A percentile compares a stretch with the other conserved stretches of the same genome.
Conservation (phyloP, 352 stramenopile genomes). For the Aphanomyces astaci region DNA sequence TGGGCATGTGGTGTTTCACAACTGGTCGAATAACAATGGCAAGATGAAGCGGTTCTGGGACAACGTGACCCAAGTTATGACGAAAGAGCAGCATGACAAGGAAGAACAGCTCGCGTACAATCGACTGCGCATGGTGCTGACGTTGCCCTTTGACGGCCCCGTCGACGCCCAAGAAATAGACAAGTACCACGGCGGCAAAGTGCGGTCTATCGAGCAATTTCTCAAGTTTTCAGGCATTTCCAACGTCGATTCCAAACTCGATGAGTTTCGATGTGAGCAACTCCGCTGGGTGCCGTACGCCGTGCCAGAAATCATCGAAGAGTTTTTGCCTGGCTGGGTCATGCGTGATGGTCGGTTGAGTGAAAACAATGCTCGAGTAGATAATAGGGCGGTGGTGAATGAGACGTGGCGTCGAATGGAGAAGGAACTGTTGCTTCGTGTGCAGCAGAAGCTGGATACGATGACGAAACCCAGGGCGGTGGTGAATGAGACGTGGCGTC, state of each 20-base stretch:
- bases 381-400: not conserved
- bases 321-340: slow-evolving; percentile 28
- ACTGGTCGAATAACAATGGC: slow-evolving; percentile 26
- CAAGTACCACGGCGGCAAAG: slow-evolving; percentile 41
- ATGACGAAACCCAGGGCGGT: not conserved
- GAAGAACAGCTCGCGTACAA: slow-evolving; percentile 53
- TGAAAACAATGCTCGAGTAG: no score
- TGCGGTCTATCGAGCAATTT: slow-evolving; percentile 50
- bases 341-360: no score
- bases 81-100: slow-evolving; percentile 31
- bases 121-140: slow-evolving; percentile 47
- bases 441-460: not conserved
- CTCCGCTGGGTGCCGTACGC: slow-evolving; percentile 63
- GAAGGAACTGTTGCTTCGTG: not conserved
- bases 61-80: slow-evolving; percentile 7
- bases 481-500: not conserved
- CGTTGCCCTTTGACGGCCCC: slow-evolving; percentile 44
- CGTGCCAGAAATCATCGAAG: slow-evolving; percentile 45
- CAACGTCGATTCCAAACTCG: slow-evolving; percentile 42
- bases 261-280: slow-evolving; percentile 52
- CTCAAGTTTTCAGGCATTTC: slow-evolving; percentile 54
- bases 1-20: slow-evolving; percentile 56
- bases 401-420: not conserved
- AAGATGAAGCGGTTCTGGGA: slow-evolving; percentile 12
- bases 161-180: slow-evolving; percentile 56